Percentiles rank a stretch among this genome's conserved stretches.
Conservation (phyloP, 2,329 filamentous ascomycete species). For the Fusarium coicis region DNA sequence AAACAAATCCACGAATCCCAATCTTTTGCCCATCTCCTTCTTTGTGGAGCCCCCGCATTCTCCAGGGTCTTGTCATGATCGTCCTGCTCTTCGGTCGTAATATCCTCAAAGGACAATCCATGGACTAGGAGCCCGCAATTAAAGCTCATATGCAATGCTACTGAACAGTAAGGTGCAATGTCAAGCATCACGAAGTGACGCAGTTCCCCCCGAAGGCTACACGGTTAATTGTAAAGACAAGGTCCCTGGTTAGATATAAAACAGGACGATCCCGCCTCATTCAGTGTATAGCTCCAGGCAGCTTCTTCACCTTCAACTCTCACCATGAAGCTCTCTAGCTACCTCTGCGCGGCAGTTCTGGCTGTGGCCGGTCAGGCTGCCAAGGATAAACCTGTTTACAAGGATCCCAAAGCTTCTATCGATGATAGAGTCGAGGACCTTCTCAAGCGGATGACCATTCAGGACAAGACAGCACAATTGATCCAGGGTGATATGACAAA, state of each 20-base stretch:
- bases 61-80: constrained; percentile 34
- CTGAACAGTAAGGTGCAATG: not conserved
- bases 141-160: constrained; percentile 7
- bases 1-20: constrained; percentile 37
- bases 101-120: not conserved
- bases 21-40: constrained; percentile 12
- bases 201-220: not conserved
- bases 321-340: constrained; percentile 47
- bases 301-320: constrained; percentile 5
- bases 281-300: not conserved
- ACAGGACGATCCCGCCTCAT: constrained; percentile 12
- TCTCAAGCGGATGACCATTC: constrained; percentile 76
- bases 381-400: constrained; percentile 62
- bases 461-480: constrained; percentile 78
- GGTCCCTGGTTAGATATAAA: constrained; percentile 20
- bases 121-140: not conserved
- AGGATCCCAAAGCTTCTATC: constrained; percentile 69
- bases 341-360: constrained; percentile 39
- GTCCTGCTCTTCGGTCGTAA: constrained; percentile 1
- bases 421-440: constrained; percentile 75
- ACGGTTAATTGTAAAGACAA: constrained; percentile 36
- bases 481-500: constrained; percentile 77
- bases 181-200: not conserved
- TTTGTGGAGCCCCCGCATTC: constrained; percentile 38
- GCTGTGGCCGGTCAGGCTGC: constrained; percentile 41